Conservation (phyloP, 768 basidiomycete species). For the Boletus pseudo-olivaceus region DNA sequence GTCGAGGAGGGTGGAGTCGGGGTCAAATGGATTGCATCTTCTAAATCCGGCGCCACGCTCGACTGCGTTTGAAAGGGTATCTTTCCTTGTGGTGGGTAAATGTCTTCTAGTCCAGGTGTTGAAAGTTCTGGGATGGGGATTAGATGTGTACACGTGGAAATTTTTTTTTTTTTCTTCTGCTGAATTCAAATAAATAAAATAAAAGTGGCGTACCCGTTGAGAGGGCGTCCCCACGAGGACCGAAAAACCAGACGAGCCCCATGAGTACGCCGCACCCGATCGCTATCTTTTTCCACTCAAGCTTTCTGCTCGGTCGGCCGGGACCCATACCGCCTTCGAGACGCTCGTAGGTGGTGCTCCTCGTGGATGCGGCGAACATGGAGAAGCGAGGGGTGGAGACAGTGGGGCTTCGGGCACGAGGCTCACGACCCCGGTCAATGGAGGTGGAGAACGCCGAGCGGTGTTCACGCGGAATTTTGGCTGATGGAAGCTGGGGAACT, state of each 20-base stretch:
- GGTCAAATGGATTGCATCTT: not conserved
- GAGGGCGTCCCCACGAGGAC: constrained; percentile 37
- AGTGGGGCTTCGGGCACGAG: constrained; percentile 21
- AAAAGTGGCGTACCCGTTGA: constrained; percentile 16
- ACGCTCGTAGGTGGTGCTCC: constrained; percentile 51
- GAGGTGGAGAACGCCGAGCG: constrained; percentile 30
- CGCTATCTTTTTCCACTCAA: constrained; percentile 66
- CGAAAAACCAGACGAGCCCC: constrained; percentile 63
- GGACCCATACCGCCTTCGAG: constrained; percentile 62
- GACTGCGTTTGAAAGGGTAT: constrained; percentile 11
- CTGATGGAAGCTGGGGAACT: not conserved
- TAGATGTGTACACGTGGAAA: not conserved
- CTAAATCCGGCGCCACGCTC: not conserved
- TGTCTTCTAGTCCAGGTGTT: constrained; percentile 18
- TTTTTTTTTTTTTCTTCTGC: not conserved
- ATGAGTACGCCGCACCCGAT: constrained; percentile 55
- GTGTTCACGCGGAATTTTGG: constrained; percentile 22
- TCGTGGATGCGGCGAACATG: constrained; percentile 33
- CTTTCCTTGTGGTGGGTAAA: constrained; percentile 20
- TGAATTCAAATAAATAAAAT: not conserved
- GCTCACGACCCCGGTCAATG: constrained; percentile 23
- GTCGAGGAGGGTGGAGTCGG: not conserved
- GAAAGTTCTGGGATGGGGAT: constrained; percentile 8
- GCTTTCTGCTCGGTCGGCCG: constrained; percentile 32
- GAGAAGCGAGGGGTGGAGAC: constrained; percentile 3